Conservation (phyloP, 1,139 yeast genomes). For the Scheffersomyces segobiensis region DNA sequence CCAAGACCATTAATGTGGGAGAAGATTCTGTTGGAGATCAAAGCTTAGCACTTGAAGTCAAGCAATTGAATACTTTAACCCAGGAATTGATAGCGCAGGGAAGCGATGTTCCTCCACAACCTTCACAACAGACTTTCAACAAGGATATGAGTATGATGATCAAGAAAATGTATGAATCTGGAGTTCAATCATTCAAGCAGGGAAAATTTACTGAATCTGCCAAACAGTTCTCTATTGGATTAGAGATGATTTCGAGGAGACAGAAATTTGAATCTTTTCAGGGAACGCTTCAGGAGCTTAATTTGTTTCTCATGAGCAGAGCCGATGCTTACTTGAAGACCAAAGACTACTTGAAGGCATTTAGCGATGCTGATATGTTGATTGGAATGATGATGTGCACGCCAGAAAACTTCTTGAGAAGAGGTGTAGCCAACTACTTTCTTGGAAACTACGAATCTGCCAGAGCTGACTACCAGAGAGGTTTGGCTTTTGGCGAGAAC, state of each 20-base stretch:
- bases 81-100: conserved; percentile 59
- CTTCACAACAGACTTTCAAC: conserved; percentile 51
- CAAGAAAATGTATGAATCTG: conserved; percentile 73
- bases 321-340: conserved; percentile 78
- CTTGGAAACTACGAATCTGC: conserved; percentile 75
- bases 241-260: conserved; percentile 79
- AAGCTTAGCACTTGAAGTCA: conserved; percentile 46
- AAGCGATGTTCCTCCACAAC: conserved; percentile 70
- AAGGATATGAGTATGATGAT: conserved; percentile 66
- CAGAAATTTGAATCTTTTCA: conserved; percentile 86
- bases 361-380: conserved; percentile 78
- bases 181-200: conserved; percentile 61
- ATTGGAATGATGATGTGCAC: conserved; percentile 60
- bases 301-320: conserved; percentile 71
- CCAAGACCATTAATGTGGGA: conserved; percentile 29
- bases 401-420: conserved; percentile 80
- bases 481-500: conserved; percentile 62
- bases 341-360: conserved; percentile 69
- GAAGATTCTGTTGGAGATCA: conserved; percentile 25
- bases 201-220: conserved; percentile 71
- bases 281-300: conserved; percentile 74
- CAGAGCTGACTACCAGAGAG: conserved; percentile 74
- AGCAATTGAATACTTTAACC: conserved; percentile 64
- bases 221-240: conserved; percentile 70
- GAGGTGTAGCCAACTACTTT: conserved; percentile 72